A percentile compares a stretch with the other conserved stretches of the same genome.
These are phyloP conservation scores for Vigna nakashimae DNA, from an alignment of 306 rosid species.

Conservation along the genomic window DNA sequence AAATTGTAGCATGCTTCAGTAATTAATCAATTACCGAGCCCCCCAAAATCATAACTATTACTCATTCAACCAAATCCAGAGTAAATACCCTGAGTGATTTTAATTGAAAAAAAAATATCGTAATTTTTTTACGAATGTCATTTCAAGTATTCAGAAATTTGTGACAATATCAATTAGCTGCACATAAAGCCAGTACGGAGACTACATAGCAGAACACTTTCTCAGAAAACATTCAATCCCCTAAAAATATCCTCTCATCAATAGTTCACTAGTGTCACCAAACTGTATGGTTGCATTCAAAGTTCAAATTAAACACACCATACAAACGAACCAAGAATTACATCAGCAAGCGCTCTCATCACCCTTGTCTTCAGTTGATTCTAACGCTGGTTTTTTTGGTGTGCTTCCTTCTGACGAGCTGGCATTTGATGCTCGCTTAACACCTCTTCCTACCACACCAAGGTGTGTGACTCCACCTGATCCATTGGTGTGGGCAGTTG, in stretches of 20 bases:
- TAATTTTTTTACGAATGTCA: neutral
- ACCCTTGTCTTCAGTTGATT: conserved; percentile 66
- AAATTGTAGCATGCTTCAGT: neutral
- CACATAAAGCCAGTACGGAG: conserved; percentile 3
- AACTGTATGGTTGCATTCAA: conserved; percentile 34
- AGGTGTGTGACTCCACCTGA: conserved; percentile 88
- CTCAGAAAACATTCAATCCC: conserved; percentile 16
- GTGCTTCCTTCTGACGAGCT: conserved; percentile 58
- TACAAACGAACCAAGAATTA: conserved; percentile 33
- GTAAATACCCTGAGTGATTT: neutral
- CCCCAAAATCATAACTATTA: neutral
- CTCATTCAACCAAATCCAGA: neutral
- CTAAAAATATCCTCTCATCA: conserved; percentile 23
- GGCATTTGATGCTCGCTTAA: conserved; percentile 71
- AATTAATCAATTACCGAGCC: neutral
- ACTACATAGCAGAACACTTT: conserved; percentile 32
- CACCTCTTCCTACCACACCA: conserved; percentile 98
- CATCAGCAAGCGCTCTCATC: conserved; percentile 59
- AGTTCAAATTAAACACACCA: conserved; percentile 41
- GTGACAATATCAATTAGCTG: conserved; percentile 1
- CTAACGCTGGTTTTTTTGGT: conserved; percentile 67
- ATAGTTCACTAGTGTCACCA: conserved; percentile 24
- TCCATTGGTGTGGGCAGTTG: conserved; percentile 84
- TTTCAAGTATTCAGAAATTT: conserved; percentile 24
- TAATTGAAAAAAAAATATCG: neutral